Percentiles rank a stretch among this genome's conserved stretches.
phyloP scores from a whole-genome alignment of 2,329 filamentous ascomycete species.

The Xylariaceae sp. region DNA sequence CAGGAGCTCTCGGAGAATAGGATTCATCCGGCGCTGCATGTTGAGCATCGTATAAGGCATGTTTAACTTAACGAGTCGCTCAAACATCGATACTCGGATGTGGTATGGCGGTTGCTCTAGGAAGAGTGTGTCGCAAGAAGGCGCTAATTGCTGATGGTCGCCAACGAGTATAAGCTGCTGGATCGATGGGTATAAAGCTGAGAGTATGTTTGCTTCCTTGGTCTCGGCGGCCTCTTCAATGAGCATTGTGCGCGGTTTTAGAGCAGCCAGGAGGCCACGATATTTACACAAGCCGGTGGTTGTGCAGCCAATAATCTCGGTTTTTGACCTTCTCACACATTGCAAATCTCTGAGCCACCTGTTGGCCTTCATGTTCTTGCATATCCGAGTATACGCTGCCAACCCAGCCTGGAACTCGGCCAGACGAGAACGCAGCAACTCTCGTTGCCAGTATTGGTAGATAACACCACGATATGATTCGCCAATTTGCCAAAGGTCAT shows the following conservation, averaged over 20 bases:
- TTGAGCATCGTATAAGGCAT: constrained; percentile 60
- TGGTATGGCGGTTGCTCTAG: constrained; percentile 57
- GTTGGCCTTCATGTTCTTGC: constrained; percentile 49
- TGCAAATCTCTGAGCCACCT: constrained; percentile 53
- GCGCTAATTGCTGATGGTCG: constrained; percentile 74
- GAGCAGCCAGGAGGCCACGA: constrained; percentile 58
- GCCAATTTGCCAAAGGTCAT: constrained; percentile 57
- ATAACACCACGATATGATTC: constrained; percentile 52
- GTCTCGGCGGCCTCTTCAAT: constrained; percentile 80
- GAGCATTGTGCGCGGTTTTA: constrained; percentile 62
- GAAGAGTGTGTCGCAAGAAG: constrained; percentile 56
- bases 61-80: constrained; percentile 63
- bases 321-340: constrained; percentile 33
- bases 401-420: constrained; percentile 45
- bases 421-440: constrained; percentile 44
- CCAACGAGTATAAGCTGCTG: constrained; percentile 58
- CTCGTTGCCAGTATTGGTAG: constrained; percentile 58
- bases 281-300: constrained; percentile 81
- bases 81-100: constrained; percentile 72
- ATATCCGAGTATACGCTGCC: constrained; percentile 43
- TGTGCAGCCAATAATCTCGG: constrained; percentile 59
- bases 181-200: constrained; percentile 45
- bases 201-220: constrained; percentile 55
- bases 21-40: constrained; percentile 58
- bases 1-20: constrained; percentile 40